Evolutionary conservation across 1,139 yeast species (phyloP).

Genomic region (Barnettozyma hawaiiensis): DNA sequence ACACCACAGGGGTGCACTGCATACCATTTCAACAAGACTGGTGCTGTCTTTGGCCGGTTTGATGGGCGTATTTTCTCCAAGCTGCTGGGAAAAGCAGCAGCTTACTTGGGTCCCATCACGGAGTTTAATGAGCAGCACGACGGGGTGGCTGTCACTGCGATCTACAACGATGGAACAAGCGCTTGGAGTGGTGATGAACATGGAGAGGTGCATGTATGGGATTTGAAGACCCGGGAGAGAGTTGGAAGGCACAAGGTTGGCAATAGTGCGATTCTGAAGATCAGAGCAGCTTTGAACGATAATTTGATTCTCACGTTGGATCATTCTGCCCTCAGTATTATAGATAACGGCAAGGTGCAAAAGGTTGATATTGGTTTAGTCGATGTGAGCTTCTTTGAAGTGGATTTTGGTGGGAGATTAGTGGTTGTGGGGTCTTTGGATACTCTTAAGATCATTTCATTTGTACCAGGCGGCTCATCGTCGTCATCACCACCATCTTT

Average conservation of each 20-base stretch:
- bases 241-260: conserved; percentile 18
- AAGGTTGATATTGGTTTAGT: not conserved
- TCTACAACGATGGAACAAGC: conserved; percentile 29
- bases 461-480: conserved; percentile 18
- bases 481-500: no score
- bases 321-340: conserved; percentile 15
- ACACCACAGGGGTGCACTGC: conserved; percentile 35
- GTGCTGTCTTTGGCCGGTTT: conserved; percentile 40
- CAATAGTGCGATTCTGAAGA: conserved; percentile 19
- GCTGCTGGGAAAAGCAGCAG: conserved; percentile 28
- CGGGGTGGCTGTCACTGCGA: conserved; percentile 34
- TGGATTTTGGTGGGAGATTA: conserved; percentile 50
- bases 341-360: conserved; percentile 1
- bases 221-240: conserved; percentile 22
- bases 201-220: conserved; percentile 36
- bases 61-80: conserved; percentile 40
- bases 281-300: conserved; percentile 26
- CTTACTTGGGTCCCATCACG: conserved; percentile 33
- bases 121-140: conserved; percentile 31
- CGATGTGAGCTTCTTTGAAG: conserved; percentile 26
- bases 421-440: conserved; percentile 27
- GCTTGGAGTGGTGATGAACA: conserved; percentile 38
- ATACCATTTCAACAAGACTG: conserved; percentile 30
- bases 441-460: conserved; percentile 27
- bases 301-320: conserved; percentile 27